Evolutionary conservation across 176 grass and related monocot species (phyloP).

Genomic region (Cenchrus americanus): DNA sequence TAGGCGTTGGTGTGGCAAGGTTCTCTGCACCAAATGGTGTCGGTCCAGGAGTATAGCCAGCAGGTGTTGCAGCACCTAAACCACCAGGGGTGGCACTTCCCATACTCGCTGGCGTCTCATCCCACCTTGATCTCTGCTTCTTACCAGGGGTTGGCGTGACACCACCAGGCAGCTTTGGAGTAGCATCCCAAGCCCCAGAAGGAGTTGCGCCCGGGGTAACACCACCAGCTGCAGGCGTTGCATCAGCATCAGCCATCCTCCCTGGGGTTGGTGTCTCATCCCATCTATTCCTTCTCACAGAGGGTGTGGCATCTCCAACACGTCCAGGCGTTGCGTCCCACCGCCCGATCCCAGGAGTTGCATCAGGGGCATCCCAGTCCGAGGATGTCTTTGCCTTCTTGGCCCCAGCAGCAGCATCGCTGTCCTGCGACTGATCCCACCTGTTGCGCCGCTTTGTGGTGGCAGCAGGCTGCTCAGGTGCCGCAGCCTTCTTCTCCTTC

Average conservation of each 20-base stretch:
- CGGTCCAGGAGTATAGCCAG: slow-evolving; percentile 77
- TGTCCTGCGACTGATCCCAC: slow-evolving; percentile 95
- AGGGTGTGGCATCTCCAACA: slow-evolving; percentile 79
- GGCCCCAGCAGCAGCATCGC: slow-evolving; percentile 40
- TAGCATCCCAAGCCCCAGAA: slow-evolving; percentile 92
- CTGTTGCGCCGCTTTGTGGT: slow-evolving; percentile 76
- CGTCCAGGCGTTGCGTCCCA: slow-evolving; percentile 86
- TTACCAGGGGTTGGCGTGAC: slow-evolving; percentile 86
- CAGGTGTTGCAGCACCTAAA: slow-evolving; percentile 59
- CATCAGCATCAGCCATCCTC: slow-evolving; percentile 87
- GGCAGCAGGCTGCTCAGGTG: slow-evolving; percentile 42
- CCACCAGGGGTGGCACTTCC: slow-evolving; percentile 63
- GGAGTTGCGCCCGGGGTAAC: slow-evolving; percentile 77
- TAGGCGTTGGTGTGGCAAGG: slow-evolving; percentile 67
- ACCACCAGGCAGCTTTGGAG: slow-evolving; percentile 82
- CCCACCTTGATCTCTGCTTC: slow-evolving; percentile 94
- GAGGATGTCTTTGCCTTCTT: slow-evolving; percentile 79
- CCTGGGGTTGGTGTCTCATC: slow-evolving; percentile 96
- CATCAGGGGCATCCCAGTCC: slow-evolving; percentile 93
- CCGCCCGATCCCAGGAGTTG: slow-evolving; percentile 79
- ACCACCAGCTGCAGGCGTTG: slow-evolving; percentile 78
- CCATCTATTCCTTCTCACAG: slow-evolving; percentile 83
- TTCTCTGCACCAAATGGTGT: slow-evolving; percentile 84
- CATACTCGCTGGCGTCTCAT: slow-evolving; percentile 87
- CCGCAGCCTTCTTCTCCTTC: slow-evolving; percentile 61